A percentile compares a stretch with the other conserved stretches of the same genome.
These are phyloP conservation scores for Plasmodium coatneyi DNA, from an alignment of 169 alveolate species.

Conservation along the genomic window DNA sequence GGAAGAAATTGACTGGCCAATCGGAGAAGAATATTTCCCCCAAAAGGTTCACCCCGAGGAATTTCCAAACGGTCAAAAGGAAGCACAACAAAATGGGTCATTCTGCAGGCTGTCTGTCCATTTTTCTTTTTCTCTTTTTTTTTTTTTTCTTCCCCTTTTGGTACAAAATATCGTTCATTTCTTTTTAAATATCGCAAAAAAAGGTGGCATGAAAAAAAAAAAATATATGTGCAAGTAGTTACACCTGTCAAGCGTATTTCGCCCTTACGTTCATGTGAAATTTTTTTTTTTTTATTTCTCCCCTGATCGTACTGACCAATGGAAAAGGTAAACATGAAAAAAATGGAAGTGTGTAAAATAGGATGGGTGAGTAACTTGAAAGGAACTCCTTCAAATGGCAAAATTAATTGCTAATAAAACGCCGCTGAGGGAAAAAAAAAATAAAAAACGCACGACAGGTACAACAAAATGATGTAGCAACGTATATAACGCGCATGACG, in stretches of 20 bases:
- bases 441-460: not conserved
- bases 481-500: not conserved
- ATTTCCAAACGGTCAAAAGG: not conserved
- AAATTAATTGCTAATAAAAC: not conserved
- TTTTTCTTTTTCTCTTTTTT: too few relatives aligned
- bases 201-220: not conserved
- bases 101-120: not conserved
- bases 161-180: not conserved
- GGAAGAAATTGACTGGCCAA: not conserved
- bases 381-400: not conserved
- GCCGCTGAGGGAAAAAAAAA: not conserved
- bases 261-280: not conserved
- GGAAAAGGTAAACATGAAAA: not conserved
- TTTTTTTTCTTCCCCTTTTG: not conserved
- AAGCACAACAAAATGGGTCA: not conserved
- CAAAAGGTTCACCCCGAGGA: not conserved
- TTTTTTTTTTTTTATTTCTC: not conserved
- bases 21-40: not conserved
- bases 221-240: not conserved
- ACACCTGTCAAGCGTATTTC: not conserved
- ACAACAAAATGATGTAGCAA: not conserved
- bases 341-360: not conserved
- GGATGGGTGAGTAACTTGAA: not conserved
- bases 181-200: not conserved
- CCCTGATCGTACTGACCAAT: not conserved